Conservation (phyloP, 2,329 filamentous ascomycete genomes). For the Botrytis byssoidea region DNA sequence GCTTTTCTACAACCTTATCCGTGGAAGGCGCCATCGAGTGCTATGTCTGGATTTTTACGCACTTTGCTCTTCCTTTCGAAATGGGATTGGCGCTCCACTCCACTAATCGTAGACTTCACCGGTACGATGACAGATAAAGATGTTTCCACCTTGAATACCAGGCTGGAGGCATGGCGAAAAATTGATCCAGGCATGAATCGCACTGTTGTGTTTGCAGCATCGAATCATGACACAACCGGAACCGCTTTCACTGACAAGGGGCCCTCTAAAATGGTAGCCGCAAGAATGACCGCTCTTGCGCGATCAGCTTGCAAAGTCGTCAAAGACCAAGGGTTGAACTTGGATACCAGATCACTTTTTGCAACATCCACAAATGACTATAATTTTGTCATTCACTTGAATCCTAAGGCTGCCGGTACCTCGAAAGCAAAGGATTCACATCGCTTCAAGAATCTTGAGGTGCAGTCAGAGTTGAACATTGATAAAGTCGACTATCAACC, state of each 20-base stretch:
- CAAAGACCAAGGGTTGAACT: constrained; percentile 49
- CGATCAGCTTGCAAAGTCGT: constrained; percentile 69
- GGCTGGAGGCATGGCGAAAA: constrained; percentile 80
- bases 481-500: constrained; percentile 58
- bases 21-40: constrained; percentile 73
- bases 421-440: constrained; percentile 42
- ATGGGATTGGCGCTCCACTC: constrained; percentile 89
- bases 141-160: constrained; percentile 62
- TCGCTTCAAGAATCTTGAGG: constrained; percentile 79
- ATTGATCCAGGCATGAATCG: constrained; percentile 87
- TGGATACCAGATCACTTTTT: constrained; percentile 66
- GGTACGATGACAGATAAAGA: constrained; percentile 61
- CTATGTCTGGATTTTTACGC: constrained; percentile 76
- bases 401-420: constrained; percentile 37
- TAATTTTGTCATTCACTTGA: constrained; percentile 77
- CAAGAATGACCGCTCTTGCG: constrained; percentile 78
- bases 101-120: constrained; percentile 76
- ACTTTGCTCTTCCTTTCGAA: constrained; percentile 75
- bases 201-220: constrained; percentile 76
- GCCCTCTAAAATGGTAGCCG: constrained; percentile 79
- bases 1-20: constrained; percentile 81
- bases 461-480: constrained; percentile 47
- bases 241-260: constrained; percentile 73
- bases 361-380: constrained; percentile 72
- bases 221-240: constrained; percentile 73